These are phyloP conservation scores for Taphrina communis DNA, from an alignment of 1,139 yeast species.

Conservation along the genomic window DNA sequence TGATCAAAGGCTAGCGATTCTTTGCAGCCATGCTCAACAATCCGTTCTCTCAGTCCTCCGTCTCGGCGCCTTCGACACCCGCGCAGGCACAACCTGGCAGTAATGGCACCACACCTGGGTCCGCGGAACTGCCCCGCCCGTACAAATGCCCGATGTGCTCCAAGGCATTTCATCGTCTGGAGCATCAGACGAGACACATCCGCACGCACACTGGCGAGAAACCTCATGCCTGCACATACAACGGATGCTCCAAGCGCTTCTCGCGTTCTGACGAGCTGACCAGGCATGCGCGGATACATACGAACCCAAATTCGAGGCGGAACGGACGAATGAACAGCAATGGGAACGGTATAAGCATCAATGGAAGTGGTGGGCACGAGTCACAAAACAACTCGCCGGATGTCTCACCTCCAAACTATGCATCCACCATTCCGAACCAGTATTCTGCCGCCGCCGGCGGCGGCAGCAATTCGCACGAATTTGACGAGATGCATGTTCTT, in stretches of 20 bases:
- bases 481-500: slow-evolving; percentile 68
- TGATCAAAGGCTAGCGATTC: too few species aligned
- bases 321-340: slow-evolving; percentile 12
- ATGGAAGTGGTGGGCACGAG: slow-evolving; percentile 44
- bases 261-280: slow-evolving; percentile 90
- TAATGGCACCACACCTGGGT: slow-evolving; percentile 31
- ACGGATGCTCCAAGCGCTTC: slow-evolving; percentile 84
- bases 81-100: slow-evolving; percentile 19
- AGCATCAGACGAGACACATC: slow-evolving; percentile 92
- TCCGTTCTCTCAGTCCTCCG: slow-evolving; percentile 25
- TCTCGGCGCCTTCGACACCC: slow-evolving; percentile 22
- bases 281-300: slow-evolving; percentile 82
- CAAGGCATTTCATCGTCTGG: slow-evolving; percentile 88
- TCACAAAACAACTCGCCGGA: slow-evolving; percentile 46
- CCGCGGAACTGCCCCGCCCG: slow-evolving; percentile 62
- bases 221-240: slow-evolving; percentile 86
- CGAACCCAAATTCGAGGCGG: slow-evolving; percentile 39
- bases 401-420: slow-evolving; percentile 46
- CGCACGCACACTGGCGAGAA: slow-evolving; percentile 96
- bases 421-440: slow-evolving; percentile 29
- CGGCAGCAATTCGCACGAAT: slow-evolving; percentile 15
- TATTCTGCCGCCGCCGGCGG: not conserved
- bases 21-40: slow-evolving; percentile 21
- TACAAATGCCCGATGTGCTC: slow-evolving; percentile 91
- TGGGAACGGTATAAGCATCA: slow-evolving; percentile 38